Evolutionary conservation across 2,329 filamentous ascomycete genomes (phyloP), one percentile per base, ranked within the genome.

Genomic region (Metarhizium robertsii): DNA sequence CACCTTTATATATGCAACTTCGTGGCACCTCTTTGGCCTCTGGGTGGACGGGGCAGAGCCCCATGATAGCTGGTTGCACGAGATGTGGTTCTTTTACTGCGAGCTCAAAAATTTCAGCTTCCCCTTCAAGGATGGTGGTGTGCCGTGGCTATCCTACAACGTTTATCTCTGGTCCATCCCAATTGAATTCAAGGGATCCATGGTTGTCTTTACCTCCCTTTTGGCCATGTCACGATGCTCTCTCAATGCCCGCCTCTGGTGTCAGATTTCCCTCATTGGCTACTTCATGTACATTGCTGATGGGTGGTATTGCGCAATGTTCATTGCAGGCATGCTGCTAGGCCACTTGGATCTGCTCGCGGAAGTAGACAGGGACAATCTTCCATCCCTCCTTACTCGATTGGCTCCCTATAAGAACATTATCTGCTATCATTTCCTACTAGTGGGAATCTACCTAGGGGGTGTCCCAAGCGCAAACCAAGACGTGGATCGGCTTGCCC

Each of bases 61-160:
- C 11, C 67, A 77, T 57, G 59, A 59, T 4, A 78, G 61, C 36
- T 75, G 76, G 61, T 58, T 64, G 7, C 75, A 74, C 11, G 81
- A 84, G 61, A 58, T 82, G 1, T 79, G 76, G 70, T 61, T 66
- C 6, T 73, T 76, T 62, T 79, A 78, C 59, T 57, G 65, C 57
- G 81, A 87, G 64, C 73, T 81, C 64, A 88, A 87, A 65, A 86
- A 86, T 66, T 87, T 85, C 70, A 87, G 79, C 67, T 88, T 85
- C 64, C 65, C 86, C 43, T 88, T 82, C 69, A 78, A 79, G 46
- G 74, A 73, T 7, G 80, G 81, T 6, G 79, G 78, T 1, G 70
- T 77, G 10, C 77, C 79, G 11, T 85, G 80, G 73, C 52, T 70
- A 30, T 61, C 50, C 16, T 67, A 81, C 68, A 83, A 84, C 61